These are phyloP conservation scores for Vigna angularis DNA, from an alignment of 306 rosid genomes.

Conservation along the genomic window DNA sequence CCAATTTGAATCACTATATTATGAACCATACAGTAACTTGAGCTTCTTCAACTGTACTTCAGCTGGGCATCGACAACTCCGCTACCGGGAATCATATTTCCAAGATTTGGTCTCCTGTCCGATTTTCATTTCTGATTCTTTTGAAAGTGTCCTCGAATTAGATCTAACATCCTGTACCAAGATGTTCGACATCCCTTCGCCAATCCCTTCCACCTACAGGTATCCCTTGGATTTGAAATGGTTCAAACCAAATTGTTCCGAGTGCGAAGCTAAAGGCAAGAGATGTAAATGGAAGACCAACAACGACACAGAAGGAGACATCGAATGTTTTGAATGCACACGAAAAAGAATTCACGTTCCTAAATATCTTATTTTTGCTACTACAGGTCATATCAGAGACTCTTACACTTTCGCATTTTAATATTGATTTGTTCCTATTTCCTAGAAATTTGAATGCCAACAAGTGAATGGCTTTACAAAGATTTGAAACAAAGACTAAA, in stretches of 20 bases:
- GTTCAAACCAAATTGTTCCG: neutral
- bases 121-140: neutral
- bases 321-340: neutral
- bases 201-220: fast-evolving
- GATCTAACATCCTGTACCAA: conserved; percentile 1
- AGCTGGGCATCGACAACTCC: neutral
- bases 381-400: neutral
- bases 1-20: fast-evolving
- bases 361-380: neutral
- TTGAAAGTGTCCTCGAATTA: neutral
- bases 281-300: neutral
- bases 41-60: neutral
- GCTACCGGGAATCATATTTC: too few relatives aligned
- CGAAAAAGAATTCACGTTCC: neutral
- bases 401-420: neutral
- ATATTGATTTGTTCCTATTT: too few relatives aligned
- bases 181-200: neutral
- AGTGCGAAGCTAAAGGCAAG: neutral
- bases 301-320: neutral
- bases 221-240: fast-evolving
- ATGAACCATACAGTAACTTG: neutral
- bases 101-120: neutral
- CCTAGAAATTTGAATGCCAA: too few relatives aligned
- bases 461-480: too few relatives aligned
- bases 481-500: too few relatives aligned